These are phyloP conservation scores for Eucommia ulmoides DNA, from an alignment of 257 asterid species.

Conservation along the genomic window DNA sequence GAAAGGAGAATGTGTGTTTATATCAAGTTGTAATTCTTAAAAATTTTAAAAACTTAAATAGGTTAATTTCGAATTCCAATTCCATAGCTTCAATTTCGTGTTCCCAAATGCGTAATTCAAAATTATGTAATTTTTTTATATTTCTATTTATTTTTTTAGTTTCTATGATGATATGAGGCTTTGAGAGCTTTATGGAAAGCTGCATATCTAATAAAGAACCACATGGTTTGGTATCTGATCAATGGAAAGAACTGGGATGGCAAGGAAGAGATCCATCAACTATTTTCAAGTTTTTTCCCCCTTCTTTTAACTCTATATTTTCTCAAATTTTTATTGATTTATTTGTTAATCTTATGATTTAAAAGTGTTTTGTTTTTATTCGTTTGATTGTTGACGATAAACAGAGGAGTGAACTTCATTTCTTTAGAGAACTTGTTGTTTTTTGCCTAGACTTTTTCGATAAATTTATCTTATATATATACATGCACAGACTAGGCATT, in stretches of 20 bases:
- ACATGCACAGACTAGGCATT: no score
- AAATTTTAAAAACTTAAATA: no score
- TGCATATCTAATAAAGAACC: constrained; percentile 56
- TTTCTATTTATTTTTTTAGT: no score
- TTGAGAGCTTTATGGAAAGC: constrained; percentile 78
- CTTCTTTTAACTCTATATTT: neutral
- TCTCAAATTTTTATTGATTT: neutral
- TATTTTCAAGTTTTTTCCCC: constrained; percentile 55
- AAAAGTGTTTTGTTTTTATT: neutral
- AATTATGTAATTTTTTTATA: no score
- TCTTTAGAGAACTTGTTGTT: constrained; percentile 78
- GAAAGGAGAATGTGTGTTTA: no score
- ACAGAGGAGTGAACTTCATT: constrained; percentile 47
- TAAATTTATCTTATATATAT: no score
- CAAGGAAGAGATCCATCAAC: constrained; percentile 95
- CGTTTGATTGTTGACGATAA: no score
- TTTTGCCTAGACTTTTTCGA: constrained; percentile 69
- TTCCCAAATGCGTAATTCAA: no score
- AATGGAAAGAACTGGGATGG: constrained; percentile 98
- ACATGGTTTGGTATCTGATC: constrained; percentile 64
- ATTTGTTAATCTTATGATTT: no score
- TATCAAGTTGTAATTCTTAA: no score
- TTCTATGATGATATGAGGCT: constrained; percentile 60
- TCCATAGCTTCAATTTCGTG: no score
- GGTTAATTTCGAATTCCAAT: no score